Base-by-base conservation (phyloP, 2,329 filamentous ascomycete genomes). In the Nannizziopsis barbatae region DNA sequence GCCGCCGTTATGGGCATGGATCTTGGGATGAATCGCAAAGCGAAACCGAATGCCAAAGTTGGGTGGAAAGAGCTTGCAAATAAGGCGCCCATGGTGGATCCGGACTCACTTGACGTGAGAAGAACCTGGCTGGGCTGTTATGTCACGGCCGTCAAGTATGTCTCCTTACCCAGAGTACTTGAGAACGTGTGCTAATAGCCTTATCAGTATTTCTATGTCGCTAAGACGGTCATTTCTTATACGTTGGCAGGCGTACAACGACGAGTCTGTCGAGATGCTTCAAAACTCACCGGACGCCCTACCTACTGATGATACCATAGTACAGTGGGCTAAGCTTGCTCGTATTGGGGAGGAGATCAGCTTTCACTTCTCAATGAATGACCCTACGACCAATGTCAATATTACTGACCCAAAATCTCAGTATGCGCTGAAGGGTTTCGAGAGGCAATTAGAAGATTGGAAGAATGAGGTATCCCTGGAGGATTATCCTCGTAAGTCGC, bases 1-100 rank as follows among this genome's bases (percentile, higher is more conserved):
- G 83, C 84, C 1, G 82, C 82, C 42, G 76, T 86, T 56, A 86
- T 94, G 81, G 83, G 83, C 20, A 80, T 93, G 47, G 87, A 94
- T 57, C 75, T 94, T 31, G 87, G 87, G 0, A 75, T 94, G 5
- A 84, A 82, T 12, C 76, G 77, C 53, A 71, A 73, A 55, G 63
- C 65, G 53, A 70, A 61, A 56, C 54, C 56, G 53, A 62, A 65
- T 57, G 40, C 52, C 6, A 62, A 58, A 41, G 56, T 56, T 2
- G 62, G 52, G 31, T 59, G 69, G 50, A 61, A 61, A 18, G 68
- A 70, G 8, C 58, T 68, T 41, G 57, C 59, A 22, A 71, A 70
- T 38, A 66, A 64, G 52, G 52, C 59, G 1, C 52, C 60, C 1
- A 51, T 58, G 3, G 58, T 67, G 11, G 70, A 75, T 50, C 71